A percentile compares a stretch with the other conserved stretches of the same genome.
phyloP scores from a whole-genome alignment of 129 eudicot species.

The Kitagawia praeruptora region DNA sequence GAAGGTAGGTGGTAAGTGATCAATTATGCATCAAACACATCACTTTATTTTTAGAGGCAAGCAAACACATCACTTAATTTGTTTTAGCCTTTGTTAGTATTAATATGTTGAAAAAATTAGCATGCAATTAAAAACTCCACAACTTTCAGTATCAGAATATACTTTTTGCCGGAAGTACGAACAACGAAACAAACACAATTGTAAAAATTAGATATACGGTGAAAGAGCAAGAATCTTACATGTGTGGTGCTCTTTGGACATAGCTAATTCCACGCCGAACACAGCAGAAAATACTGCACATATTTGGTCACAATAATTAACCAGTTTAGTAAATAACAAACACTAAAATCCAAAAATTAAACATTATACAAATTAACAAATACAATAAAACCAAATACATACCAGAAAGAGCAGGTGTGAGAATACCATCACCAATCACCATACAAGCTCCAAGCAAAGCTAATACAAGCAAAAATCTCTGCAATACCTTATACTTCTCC shows the following conservation, averaged over 20 bases:
- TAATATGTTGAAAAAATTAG: not conserved
- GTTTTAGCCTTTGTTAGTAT: not conserved
- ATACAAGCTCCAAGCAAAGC: slow-evolving; percentile 97
- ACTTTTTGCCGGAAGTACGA: not conserved
- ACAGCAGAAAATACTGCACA: slow-evolving; percentile 90
- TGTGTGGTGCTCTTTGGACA: slow-evolving; percentile 87
- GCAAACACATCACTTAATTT: not conserved
- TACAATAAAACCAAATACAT: not conserved
- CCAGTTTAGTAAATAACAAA: not conserved
- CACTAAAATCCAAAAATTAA: not conserved
- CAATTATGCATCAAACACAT: not conserved
- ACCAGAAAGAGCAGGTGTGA: slow-evolving; percentile 96
- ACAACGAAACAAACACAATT: not conserved
- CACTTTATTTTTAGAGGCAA: not conserved
- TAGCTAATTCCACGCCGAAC: slow-evolving; percentile 78
- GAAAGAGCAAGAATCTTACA: slow-evolving; percentile 35
- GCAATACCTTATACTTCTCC: slow-evolving; percentile 73
- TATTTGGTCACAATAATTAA: not conserved
- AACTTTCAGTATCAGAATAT: not conserved
- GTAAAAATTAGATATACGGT: not conserved
- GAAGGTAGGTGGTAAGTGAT: not conserved
- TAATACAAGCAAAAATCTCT: slow-evolving; percentile 64
- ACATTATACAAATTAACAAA: not conserved
- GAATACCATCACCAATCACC: slow-evolving; percentile 97
- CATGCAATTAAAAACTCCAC: not conserved